These are phyloP conservation scores for Monilinia fructigena DNA, from an alignment of 2,329 filamentous ascomycete genomes.

Conservation along the genomic window DNA sequence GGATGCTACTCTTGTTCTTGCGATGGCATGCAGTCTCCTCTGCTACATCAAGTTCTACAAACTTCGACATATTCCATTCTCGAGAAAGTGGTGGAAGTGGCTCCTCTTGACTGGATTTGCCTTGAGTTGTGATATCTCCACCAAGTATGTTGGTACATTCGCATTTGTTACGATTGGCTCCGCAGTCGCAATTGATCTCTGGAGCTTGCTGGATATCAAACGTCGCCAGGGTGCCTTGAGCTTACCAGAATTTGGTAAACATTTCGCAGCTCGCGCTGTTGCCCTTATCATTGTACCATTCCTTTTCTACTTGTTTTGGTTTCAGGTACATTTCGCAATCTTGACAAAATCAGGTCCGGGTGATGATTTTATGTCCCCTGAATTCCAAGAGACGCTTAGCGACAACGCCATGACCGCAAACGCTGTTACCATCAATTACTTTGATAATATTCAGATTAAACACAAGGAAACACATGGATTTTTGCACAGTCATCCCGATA, in stretches of 20 bases:
- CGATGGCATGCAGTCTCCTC: slow-evolving; percentile 92
- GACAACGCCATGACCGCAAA: slow-evolving; percentile 93
- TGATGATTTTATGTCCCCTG: slow-evolving; percentile 97
- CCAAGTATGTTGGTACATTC: slow-evolving; percentile 95
- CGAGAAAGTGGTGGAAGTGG: slow-evolving; percentile 99
- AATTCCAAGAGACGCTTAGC: slow-evolving; percentile 94
- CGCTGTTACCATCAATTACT: slow-evolving; percentile 83
- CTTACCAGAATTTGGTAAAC: slow-evolving; percentile 78
- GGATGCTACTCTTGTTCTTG: slow-evolving; percentile 89
- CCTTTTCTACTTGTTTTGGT: slow-evolving; percentile 99
- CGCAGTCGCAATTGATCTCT: slow-evolving; percentile 89
- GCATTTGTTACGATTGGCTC: slow-evolving; percentile 96
- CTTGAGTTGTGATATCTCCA: slow-evolving; percentile 95
- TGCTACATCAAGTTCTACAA: slow-evolving; percentile 99
- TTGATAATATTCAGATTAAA: slow-evolving; percentile 79
- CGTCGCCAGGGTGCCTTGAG: slow-evolving; percentile 77
- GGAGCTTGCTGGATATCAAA: slow-evolving; percentile 90
- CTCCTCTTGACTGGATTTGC: slow-evolving; percentile 90
- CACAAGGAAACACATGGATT: slow-evolving; percentile 98
- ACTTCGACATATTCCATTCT: slow-evolving; percentile 82
- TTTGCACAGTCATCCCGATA: slow-evolving; percentile 87
- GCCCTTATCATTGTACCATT: slow-evolving; percentile 89
- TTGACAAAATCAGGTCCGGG: slow-evolving; percentile 85
- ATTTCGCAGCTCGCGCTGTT: slow-evolving; percentile 83
- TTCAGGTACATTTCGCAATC: slow-evolving; percentile 97